phyloP scores from a whole-genome alignment of 352 stramenopile species.

The Phytophthora uliginosa region DNA sequence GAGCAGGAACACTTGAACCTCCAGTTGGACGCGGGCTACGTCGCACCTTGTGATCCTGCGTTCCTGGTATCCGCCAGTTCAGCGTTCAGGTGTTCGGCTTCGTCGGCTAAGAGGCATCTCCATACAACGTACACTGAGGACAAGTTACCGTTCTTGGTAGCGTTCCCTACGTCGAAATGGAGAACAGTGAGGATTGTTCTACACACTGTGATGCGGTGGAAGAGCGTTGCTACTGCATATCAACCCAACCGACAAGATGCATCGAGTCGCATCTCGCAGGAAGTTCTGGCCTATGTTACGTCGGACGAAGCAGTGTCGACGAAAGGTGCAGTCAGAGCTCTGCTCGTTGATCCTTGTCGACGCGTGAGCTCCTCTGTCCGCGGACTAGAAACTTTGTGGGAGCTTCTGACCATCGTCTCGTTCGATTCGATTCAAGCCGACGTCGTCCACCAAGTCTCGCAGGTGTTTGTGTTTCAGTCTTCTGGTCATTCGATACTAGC shows the following conservation, averaged over 20 bases:
- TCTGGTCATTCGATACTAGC: constrained; percentile 11
- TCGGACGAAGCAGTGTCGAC: constrained; percentile 44
- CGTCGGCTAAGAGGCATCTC: constrained; percentile 40
- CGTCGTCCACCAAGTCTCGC: constrained; percentile 60
- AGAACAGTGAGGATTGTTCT: constrained; percentile 48
- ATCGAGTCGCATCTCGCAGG: constrained; percentile 20
- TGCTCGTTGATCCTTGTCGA: constrained; percentile 64
- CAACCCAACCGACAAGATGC: background rate
- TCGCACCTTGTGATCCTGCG: constrained; percentile 46
- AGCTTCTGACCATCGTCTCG: constrained; percentile 52
- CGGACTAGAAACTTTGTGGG: constrained; percentile 56
- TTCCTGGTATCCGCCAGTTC: constrained; percentile 26
- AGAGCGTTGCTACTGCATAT: constrained; percentile 5
- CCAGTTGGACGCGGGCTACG: constrained; percentile 41
- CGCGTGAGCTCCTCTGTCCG: constrained; percentile 48
- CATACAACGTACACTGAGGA: constrained; percentile 34
- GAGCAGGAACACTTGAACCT: constrained; percentile 44
- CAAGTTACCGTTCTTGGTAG: constrained; percentile 47
- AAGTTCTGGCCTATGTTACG: constrained; percentile 45
- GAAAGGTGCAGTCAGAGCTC: constrained; percentile 20
- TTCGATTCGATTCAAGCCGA: constrained; percentile 65
- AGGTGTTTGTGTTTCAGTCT: constrained; percentile 55
- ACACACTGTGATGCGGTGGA: constrained; percentile 55
- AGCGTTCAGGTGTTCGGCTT: constrained; percentile 15
- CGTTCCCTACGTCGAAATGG: constrained; percentile 63